phyloP scores from a whole-genome alignment of 768 basidiomycete genomes.

The Boletus sp. region DNA sequence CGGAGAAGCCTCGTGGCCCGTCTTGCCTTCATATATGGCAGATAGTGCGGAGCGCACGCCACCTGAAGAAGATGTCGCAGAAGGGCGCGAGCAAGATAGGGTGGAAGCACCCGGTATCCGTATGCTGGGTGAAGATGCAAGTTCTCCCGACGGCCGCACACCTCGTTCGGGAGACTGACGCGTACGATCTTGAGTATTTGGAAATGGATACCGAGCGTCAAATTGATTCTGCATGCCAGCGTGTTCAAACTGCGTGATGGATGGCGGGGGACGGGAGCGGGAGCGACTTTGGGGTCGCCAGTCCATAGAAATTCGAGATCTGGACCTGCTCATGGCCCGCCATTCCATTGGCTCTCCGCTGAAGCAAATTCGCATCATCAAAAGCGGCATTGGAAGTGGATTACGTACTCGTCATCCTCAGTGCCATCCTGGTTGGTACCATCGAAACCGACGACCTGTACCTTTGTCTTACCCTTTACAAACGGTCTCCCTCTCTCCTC shows the following conservation, averaged over 20 bases:
- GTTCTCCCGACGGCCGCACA: constrained; percentile 21
- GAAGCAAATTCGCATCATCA: constrained; percentile 25
- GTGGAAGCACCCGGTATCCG: constrained; percentile 43
- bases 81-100: constrained; percentile 46
- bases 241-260: constrained; percentile 49
- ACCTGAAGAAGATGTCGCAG: constrained; percentile 42
- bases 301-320: constrained; percentile 90
- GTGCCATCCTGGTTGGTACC: constrained; percentile 66
- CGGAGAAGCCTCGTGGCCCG: constrained; percentile 34
- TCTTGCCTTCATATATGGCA: constrained; percentile 46
- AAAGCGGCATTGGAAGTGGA: constrained; percentile 20
- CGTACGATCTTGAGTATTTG: constrained; percentile 28
- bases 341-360: constrained; percentile 82
- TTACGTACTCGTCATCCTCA: constrained; percentile 73
- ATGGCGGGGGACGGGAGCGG: constrained; percentile 69
- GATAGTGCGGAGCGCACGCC: constrained; percentile 44
- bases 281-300: constrained; percentile 82
- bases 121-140: constrained; percentile 31
- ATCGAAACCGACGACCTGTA: constrained; percentile 81
- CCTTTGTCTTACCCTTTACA: constrained; percentile 77
- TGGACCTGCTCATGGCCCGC: constrained; percentile 87
- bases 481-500: constrained; percentile 70
- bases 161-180: constrained; percentile 30
- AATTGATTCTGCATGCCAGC: constrained; percentile 32
- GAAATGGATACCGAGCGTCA: constrained; percentile 48